These are phyloP conservation scores for Agrostemma githago DNA, from an alignment of 148 eudicot genomes.

Conservation along the genomic window DNA sequence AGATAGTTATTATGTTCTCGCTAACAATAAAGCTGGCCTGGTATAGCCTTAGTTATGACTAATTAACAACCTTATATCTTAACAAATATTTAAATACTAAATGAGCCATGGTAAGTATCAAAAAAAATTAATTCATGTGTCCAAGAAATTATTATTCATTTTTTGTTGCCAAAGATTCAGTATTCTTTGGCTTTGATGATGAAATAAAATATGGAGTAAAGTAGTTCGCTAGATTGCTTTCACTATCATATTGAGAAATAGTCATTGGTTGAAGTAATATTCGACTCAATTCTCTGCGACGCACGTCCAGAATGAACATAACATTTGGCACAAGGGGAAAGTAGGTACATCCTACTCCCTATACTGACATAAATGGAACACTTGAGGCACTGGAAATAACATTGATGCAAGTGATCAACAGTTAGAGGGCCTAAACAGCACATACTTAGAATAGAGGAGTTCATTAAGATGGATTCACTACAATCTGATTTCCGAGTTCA, in stretches of 20 bases:
- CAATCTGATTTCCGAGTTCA: not conserved
- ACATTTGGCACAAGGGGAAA: not conserved
- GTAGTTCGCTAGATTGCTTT: not conserved
- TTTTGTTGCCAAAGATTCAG: not conserved
- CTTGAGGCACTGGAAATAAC: not conserved
- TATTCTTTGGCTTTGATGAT: not conserved
- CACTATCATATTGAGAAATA: not conserved
- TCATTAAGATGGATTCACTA: conserved; percentile 5
- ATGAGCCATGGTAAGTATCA: not conserved
- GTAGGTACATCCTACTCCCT: not conserved
- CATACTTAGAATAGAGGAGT: not conserved
- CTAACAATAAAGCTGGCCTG: no score
- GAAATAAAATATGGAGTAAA: not conserved
- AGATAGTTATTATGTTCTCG: no score
- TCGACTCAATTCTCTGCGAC: not conserved
- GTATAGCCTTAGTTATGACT: no score
- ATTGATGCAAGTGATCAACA: not conserved
- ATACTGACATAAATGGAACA: not conserved
- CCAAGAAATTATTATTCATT: not conserved
- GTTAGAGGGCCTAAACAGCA: not conserved
- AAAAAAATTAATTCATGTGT: not conserved
- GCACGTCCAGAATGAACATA: not conserved
- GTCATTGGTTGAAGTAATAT: not conserved
- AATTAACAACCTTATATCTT: no score
- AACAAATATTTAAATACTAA: not conserved